Evolutionary conservation across 2,329 filamentous ascomycete species (phyloP).

Genomic region (Pseudogymnoascus sp.): DNA sequence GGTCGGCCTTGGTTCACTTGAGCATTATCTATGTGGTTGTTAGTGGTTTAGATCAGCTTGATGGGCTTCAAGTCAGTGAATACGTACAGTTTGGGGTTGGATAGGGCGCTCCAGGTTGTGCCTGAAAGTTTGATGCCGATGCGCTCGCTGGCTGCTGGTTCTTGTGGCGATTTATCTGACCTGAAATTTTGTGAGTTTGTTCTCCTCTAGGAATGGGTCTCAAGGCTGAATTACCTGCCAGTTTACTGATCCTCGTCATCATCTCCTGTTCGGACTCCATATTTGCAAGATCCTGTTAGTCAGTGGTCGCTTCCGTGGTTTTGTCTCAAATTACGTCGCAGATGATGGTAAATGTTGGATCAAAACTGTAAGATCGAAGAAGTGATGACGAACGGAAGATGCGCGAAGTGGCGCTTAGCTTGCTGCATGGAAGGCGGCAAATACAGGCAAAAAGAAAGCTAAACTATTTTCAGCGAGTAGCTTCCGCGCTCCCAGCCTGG

Average conservation of each 20-base stretch:
- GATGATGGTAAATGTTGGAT: neutral
- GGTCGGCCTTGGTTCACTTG: constrained; percentile 22
- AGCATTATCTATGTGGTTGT: constrained; percentile 18
- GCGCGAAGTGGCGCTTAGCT: constrained; percentile 4
- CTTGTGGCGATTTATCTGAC: constrained; percentile 74
- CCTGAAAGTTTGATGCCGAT: constrained; percentile 33
- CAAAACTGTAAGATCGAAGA: neutral
- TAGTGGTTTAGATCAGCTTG: constrained; percentile 10
- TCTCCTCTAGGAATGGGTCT: constrained; percentile 40
- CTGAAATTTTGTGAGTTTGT: constrained; percentile 39
- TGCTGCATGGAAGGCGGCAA: constrained; percentile 4
- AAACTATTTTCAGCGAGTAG: neutral
- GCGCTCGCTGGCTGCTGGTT: constrained; percentile 42
- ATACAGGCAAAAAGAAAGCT: neutral
- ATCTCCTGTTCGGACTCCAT: constrained; percentile 47
- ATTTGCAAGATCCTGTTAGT: constrained; percentile 9
- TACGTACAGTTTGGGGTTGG: constrained; percentile 1
- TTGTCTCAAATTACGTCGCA: neutral
- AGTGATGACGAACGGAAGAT: constrained; percentile 1
- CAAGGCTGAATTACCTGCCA: constrained; percentile 40
- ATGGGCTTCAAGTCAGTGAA: neutral
- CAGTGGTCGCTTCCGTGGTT: neutral
- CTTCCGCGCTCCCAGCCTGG: constrained; percentile 1
- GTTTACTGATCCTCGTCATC: constrained; percentile 45
- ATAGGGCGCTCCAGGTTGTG: constrained; percentile 12